A percentile compares a stretch with the other conserved stretches of the same genome.
Conservation (phyloP, 2,329 filamentous ascomycete species). For the Fusarium anthophilum region DNA sequence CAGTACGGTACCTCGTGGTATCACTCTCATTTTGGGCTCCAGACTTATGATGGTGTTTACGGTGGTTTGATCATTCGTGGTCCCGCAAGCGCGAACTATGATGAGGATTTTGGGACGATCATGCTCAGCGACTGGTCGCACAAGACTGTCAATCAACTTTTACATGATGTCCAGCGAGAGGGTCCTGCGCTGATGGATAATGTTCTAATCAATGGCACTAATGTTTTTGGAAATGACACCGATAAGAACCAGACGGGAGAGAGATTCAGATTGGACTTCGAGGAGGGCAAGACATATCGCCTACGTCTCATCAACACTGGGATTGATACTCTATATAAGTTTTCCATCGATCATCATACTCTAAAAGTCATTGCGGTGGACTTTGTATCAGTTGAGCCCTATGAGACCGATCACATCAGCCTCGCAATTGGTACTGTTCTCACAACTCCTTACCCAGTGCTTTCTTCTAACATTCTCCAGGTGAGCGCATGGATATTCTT, state of each 20-base stretch:
- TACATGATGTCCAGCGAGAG: slow-evolving; percentile 23
- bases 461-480: slow-evolving; percentile 45
- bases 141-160: slow-evolving; percentile 51
- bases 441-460: neutral
- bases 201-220: slow-evolving; percentile 57
- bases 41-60: slow-evolving; percentile 64
- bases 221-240: slow-evolving; percentile 42
- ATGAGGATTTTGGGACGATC: slow-evolving; percentile 69
- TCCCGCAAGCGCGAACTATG: slow-evolving; percentile 67
- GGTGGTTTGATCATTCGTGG: slow-evolving; percentile 71
- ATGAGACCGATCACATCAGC: slow-evolving; percentile 59
- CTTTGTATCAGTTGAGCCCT: slow-evolving; percentile 67
- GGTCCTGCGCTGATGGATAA: slow-evolving; percentile 50
- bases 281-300: slow-evolving; percentile 55
- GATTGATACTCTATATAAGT: slow-evolving; percentile 56
- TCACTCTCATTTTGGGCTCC: slow-evolving; percentile 66
- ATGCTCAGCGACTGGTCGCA: slow-evolving; percentile 69
- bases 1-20: slow-evolving; percentile 68
- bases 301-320: slow-evolving; percentile 60
- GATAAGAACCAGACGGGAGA: slow-evolving; percentile 42
- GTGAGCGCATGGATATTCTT: slow-evolving; percentile 58
- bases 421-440: slow-evolving; percentile 54
- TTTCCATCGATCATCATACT: slow-evolving; percentile 65
- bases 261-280: slow-evolving; percentile 52
- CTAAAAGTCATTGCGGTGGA: slow-evolving; percentile 67